These are phyloP conservation scores for Gossypium schwendimanii DNA, from an alignment of 441 rosid species.

Conservation along the genomic window DNA sequence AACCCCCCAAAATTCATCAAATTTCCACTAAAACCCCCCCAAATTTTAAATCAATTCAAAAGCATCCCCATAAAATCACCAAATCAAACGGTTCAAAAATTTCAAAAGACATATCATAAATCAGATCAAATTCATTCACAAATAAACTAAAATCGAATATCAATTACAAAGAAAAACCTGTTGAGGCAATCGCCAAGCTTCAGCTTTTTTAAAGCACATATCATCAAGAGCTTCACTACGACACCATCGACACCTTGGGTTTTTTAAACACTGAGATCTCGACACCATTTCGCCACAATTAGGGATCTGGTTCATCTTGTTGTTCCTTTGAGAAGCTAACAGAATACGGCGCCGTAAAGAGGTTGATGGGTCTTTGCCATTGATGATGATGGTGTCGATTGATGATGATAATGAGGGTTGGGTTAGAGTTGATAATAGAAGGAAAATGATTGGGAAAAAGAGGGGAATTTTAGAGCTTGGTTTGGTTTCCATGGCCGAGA, in stretches of 20 bases:
- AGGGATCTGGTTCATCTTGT: constrained; percentile 29
- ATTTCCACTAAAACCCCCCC: background rate
- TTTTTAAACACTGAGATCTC: constrained; percentile 53
- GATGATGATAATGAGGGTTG: constrained; percentile 15
- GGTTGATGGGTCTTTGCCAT: constrained; percentile 1
- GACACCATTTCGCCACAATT: constrained; percentile 50
- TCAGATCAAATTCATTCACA: background rate
- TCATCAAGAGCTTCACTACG: constrained; percentile 71
- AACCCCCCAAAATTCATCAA: background rate
- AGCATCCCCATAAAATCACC: background rate
- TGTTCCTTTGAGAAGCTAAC: constrained; percentile 28
- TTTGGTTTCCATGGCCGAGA: constrained; percentile 19
- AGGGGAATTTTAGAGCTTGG: constrained; percentile 8
- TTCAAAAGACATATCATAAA: background rate
- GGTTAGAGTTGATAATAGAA: constrained; percentile 13
- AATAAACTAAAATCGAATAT: background rate
- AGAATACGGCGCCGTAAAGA: constrained; percentile 28
- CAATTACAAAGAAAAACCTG: constrained; percentile 65
- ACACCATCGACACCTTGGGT: constrained; percentile 76
- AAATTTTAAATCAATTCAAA: background rate
- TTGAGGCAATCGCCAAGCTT: constrained; percentile 67
- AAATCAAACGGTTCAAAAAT: background rate
- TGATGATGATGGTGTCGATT: background rate
- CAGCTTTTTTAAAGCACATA: constrained; percentile 58
- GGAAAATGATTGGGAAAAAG: constrained; percentile 18